phyloP scores from a whole-genome alignment of 1,284 basidiomycete genomes.

The Ustilago bromivora region DNA sequence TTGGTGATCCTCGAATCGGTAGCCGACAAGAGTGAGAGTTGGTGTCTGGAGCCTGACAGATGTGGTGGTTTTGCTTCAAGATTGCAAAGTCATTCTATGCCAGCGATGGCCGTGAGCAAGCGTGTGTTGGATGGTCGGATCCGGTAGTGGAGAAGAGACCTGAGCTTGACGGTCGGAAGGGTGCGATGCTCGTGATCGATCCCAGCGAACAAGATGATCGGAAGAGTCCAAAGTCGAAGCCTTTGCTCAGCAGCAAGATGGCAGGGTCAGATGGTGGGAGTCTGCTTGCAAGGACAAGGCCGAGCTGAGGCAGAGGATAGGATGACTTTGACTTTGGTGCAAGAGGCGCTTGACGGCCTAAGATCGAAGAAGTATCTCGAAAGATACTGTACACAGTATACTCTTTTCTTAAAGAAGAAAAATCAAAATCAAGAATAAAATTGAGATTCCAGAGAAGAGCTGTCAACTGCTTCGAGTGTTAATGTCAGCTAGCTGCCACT shows the following conservation, averaged over 20 bases:
- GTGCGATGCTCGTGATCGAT: background rate
- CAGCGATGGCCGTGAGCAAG: background rate
- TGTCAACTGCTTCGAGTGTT: background rate
- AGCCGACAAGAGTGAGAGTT: background rate
- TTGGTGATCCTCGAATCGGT: background rate
- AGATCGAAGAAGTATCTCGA: slow-evolving; percentile 8
- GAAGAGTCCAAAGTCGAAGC: background rate
- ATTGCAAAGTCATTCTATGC: slow-evolving; percentile 3
- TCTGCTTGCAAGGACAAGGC: background rate
- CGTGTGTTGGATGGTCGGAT: background rate
- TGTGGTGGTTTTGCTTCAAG: background rate
- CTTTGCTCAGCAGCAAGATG: slow-evolving; percentile 3
- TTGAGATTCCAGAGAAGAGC: background rate
- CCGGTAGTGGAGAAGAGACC: background rate
- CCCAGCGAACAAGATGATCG: background rate
- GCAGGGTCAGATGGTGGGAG: background rate
- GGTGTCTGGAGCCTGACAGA: background rate
- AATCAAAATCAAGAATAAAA: background rate
- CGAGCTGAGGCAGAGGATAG: background rate
- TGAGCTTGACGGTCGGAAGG: background rate
- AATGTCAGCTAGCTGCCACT: background rate
- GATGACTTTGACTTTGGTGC: background rate
- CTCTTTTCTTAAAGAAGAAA: background rate
- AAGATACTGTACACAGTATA: background rate
- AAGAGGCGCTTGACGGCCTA: background rate